phyloP scores from a whole-genome alignment of 2,329 filamentous ascomycete genomes.

The Dendrostoma leiphaemia region DNA sequence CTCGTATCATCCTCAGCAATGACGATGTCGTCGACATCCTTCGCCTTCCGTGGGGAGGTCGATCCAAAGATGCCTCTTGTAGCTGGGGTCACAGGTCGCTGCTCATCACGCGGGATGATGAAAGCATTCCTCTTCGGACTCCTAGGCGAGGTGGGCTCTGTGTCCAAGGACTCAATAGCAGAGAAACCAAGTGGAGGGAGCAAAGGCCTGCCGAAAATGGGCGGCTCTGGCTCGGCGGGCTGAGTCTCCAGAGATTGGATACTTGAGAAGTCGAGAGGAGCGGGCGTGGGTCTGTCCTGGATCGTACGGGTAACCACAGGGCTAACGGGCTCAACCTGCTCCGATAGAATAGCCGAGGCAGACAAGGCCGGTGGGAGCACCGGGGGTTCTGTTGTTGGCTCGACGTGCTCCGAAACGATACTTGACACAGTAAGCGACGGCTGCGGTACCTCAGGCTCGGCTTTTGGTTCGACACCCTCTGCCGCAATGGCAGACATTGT shows the following conservation, averaged over 20 bases:
- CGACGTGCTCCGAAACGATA: constrained; percentile 30
- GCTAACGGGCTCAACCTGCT: constrained; percentile 32
- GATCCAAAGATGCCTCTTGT: constrained; percentile 8
- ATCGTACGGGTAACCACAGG: constrained; percentile 22
- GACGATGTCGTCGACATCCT: constrained; percentile 37
- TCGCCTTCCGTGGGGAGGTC: constrained; percentile 43
- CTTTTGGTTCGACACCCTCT: constrained; percentile 26
- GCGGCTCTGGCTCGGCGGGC: constrained; percentile 36
- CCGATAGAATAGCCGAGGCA: constrained; percentile 32
- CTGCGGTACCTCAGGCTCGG: constrained; percentile 26
- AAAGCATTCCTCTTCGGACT: constrained; percentile 56
- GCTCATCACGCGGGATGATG: constrained; percentile 49
- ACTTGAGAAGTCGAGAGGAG: constrained; percentile 35
- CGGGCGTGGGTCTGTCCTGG: constrained; percentile 12
- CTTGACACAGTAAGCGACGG: constrained; percentile 28
- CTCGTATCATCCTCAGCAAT: constrained; percentile 66
- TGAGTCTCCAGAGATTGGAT: constrained; percentile 43
- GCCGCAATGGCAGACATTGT: constrained; percentile 21
- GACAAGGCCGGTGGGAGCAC: constrained; percentile 22
- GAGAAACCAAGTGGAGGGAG: constrained; percentile 39
- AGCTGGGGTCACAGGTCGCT: constrained; percentile 21
- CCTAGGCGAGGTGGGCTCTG: constrained; percentile 43
- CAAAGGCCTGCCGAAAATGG: background rate
- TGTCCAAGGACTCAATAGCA: constrained; percentile 43
- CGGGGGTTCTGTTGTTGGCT: constrained; percentile 25